Evolutionary conservation across 495 filamentous ascomycete genomes (phyloP).

Genomic region (Xylaria bambusicola): DNA sequence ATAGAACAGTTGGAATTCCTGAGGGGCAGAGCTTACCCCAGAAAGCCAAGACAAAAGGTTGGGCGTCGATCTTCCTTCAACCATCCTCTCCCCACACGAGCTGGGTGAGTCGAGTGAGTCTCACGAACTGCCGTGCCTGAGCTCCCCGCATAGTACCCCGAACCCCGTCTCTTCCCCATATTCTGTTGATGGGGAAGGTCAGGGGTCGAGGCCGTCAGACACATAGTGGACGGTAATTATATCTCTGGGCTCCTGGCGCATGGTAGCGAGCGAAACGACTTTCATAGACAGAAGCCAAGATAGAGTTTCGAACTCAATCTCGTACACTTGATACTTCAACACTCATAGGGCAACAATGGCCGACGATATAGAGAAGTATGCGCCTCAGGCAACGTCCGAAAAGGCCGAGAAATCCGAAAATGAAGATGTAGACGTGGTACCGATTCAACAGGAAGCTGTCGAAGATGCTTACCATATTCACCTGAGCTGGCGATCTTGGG

Average conservation of each 20-base stretch:
- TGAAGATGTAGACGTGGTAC: slow-evolving; percentile 22
- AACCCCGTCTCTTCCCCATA: not conserved
- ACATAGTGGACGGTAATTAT: no score
- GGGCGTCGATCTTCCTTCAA: not conserved
- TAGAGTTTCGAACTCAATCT: not conserved
- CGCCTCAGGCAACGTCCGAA: not conserved
- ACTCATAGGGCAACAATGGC: slow-evolving; percentile 10
- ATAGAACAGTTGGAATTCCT: no score
- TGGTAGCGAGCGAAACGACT: not conserved
- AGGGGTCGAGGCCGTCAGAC: not conserved
- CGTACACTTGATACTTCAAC: not conserved
- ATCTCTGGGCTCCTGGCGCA: no score
- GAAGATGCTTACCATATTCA: slow-evolving; percentile 29
- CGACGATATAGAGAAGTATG: slow-evolving; percentile 17
- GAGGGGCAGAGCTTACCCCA: no score
- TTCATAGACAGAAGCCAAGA: not conserved
- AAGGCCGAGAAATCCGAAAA: slow-evolving; percentile 15
- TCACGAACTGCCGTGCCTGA: slow-evolving; percentile 7
- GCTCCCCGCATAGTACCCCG: slow-evolving; percentile 6
- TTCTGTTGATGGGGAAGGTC: not conserved
- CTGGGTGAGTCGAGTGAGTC: not conserved
- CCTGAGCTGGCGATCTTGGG: slow-evolving; percentile 43
- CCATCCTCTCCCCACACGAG: not conserved
- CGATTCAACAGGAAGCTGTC: slow-evolving; percentile 37
- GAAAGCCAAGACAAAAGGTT: not conserved